Evolutionary conservation across 495 filamentous ascomycete genomes (phyloP).

Genomic region (Xylaria cubensis): DNA sequence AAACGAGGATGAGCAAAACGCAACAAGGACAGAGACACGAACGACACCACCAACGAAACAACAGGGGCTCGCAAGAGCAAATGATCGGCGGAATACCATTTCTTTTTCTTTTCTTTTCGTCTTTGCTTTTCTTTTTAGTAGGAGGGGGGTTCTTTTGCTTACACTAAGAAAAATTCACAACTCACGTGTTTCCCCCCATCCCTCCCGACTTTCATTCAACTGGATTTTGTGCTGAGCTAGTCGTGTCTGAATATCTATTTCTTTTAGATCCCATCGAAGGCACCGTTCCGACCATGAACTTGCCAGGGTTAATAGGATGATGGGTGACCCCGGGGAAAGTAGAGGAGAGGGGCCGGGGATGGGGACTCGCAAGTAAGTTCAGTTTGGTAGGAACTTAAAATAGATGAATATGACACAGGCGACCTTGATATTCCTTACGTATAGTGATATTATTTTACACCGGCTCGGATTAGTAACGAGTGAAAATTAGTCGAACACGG

Average conservation of each 20-base stretch:
- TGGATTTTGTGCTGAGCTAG: not conserved
- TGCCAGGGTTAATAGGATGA: not conserved
- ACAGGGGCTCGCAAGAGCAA: not conserved
- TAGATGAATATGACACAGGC: slow-evolving; percentile 9
- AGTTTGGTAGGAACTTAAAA: slow-evolving; percentile 2
- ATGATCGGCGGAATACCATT: slow-evolving; percentile 4
- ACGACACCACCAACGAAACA: slow-evolving; percentile 3
- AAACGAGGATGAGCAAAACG: not conserved
- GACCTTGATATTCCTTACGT: not conserved
- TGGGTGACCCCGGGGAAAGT: not conserved
- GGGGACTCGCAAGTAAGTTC: not conserved
- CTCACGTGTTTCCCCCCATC: not conserved
- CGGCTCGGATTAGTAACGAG: not conserved
- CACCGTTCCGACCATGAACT: not conserved
- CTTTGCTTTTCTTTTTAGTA: not conserved
- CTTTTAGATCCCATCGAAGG: not conserved
- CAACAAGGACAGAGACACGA: not conserved
- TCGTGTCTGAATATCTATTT: not conserved
- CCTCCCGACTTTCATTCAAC: not conserved
- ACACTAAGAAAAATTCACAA: not conserved
- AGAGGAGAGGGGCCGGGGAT: not conserved
- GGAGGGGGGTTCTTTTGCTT: not conserved
- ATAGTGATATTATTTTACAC: not conserved
- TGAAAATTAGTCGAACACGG: not conserved
- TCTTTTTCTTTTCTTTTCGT: not conserved